Base-by-base conservation (phyloP, 2,329 filamentous ascomycete species). In the Alternaria triticina region DNA sequence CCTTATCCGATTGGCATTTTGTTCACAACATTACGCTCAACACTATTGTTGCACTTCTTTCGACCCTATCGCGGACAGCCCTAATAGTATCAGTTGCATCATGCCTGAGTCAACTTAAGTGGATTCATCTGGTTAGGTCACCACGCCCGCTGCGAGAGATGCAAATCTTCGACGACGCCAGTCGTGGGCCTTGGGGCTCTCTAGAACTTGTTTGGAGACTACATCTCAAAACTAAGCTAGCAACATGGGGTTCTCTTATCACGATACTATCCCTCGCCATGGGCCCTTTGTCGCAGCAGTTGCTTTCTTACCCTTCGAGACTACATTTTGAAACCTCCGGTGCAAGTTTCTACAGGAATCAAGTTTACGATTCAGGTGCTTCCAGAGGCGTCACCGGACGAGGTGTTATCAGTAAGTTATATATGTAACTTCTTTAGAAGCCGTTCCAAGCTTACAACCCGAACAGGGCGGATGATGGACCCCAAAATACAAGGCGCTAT, bases 41-140 rank as follows among this genome's bases (percentile, higher is more conserved):
- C 20, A 68, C 65, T 0, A 9, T 68, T 3, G 45, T 68, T n/a
- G 59, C 65, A 2, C 30, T 64, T 5, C 56, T 68, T 23, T 66
- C 65, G 3, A 65, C 60, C 0, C 9, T 64, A 13, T 63, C 71
- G 8, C 77, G 75, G 67, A 67, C 74, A 3, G 68, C 74, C 6
- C 43, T 77, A 13, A 58, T 78, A 5, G 61, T 75, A n/a, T 56
- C 69, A 3, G 66, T 77, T 6, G 69, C 75, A 3, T 64, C 70
- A n/a, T 74, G 73, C 55, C 63, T 77, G 15, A 64, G 74, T 43
- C 72, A 78, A 55, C 62, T 79, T 5, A 77, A 79, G 56, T 79
- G 74, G 75, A 62, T 70, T 12, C 68, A 69, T 12, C 68, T 63
- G 27, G 63, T 64, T 9, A 49, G 59, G 20, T 60, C 40, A 10